Conservation (phyloP, 768 basidiomycete species). For the Dendrothele bispora region DNA sequence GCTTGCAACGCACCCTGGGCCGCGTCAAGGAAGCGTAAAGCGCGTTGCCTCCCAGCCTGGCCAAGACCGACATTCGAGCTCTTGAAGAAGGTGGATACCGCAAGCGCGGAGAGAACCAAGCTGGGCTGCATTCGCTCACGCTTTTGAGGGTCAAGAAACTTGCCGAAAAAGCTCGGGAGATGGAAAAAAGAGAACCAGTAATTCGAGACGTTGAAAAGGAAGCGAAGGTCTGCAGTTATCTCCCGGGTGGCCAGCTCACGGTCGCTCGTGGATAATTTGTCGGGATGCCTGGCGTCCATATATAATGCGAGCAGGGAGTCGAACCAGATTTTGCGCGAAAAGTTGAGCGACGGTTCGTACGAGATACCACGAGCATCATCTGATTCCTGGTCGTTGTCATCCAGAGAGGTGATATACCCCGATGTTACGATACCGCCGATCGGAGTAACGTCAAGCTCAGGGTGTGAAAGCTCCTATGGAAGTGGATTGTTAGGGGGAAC, state of each 20-base stretch:
- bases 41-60: conserved; percentile 49
- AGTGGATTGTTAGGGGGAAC: background rate
- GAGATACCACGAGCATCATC: conserved; percentile 32
- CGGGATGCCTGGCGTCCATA: conserved; percentile 24
- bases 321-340: conserved; percentile 78
- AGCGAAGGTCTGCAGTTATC: conserved; percentile 58
- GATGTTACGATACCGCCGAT: background rate
- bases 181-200: conserved; percentile 79
- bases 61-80: conserved; percentile 63
- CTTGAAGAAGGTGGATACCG: conserved; percentile 67
- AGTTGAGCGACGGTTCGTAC: conserved; percentile 62
- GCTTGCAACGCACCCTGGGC: conserved; percentile 72
- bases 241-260: conserved; percentile 45
- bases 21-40: conserved; percentile 61
- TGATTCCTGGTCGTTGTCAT: conserved; percentile 24
- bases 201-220: conserved; percentile 62
- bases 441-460: background rate
- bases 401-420: conserved; percentile 28
- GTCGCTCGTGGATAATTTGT: conserved; percentile 33
- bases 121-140: conserved; percentile 67
- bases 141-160: conserved; percentile 53
- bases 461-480: background rate
- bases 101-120: conserved; percentile 59
- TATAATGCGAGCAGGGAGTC: conserved; percentile 66
- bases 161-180: conserved; percentile 63